phyloP scores from a whole-genome alignment of 2,329 filamentous ascomycete species.

The Cryphonectria japonica region DNA sequence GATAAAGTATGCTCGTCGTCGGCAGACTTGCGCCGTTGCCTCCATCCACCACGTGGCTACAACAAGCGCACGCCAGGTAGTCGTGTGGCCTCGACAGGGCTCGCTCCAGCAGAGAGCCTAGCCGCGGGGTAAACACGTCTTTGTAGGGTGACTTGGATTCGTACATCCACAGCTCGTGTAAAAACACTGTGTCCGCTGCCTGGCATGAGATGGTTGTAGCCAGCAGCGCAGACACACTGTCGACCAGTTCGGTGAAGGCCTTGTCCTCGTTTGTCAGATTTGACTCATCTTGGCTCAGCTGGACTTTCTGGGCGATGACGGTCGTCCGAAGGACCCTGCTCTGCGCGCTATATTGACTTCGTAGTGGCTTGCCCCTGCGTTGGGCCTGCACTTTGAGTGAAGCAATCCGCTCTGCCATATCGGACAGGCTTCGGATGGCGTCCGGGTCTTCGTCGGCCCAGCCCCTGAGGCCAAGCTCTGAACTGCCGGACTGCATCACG shows the following conservation, averaged over 20 bases:
- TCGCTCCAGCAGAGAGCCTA: conserved; percentile 71
- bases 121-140: conserved; percentile 75
- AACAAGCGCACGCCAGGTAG: conserved; percentile 76
- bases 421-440: conserved; percentile 29
- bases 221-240: conserved; percentile 57
- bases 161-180: conserved; percentile 77
- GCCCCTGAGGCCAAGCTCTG: conserved; percentile 42
- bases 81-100: conserved; percentile 75
- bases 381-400: conserved; percentile 50
- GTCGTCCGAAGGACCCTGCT: conserved; percentile 74
- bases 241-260: conserved; percentile 69
- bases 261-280: conserved; percentile 72
- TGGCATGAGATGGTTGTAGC: conserved; percentile 42
- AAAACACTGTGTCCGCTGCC: conserved; percentile 52
- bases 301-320: conserved; percentile 79
- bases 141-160: conserved; percentile 70
- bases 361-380: conserved; percentile 55
- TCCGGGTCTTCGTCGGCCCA: conserved; percentile 36
- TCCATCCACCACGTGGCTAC: conserved; percentile 50
- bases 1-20: conserved; percentile 74
- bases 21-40: conserved; percentile 66
- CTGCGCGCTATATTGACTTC: conserved; percentile 76
- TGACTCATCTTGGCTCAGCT: conserved; percentile 75
- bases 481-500: conserved; percentile 42
- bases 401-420: conserved; percentile 51